phyloP scores from a whole-genome alignment of 768 basidiomycete genomes.

The Amyloporia xantha region DNA sequence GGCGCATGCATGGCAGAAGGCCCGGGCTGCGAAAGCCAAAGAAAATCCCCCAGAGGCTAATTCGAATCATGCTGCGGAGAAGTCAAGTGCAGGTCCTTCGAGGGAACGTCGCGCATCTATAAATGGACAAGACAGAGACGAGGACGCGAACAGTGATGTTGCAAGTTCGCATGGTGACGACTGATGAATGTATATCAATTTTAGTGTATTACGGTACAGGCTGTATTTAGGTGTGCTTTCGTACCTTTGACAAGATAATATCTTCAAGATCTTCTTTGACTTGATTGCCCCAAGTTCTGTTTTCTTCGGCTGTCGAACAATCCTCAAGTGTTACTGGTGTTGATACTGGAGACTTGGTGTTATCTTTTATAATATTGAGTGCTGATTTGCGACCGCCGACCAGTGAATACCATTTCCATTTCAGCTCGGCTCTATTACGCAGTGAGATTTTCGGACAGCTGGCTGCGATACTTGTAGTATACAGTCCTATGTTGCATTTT shows the following conservation, averaged over 20 bases:
- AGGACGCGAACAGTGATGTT: constrained; percentile 41
- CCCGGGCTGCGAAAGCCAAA: constrained; percentile 36
- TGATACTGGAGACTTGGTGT: too few relatives aligned
- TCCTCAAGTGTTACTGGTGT: too few relatives aligned
- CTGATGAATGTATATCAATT: neutral
- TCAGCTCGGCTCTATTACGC: too few relatives aligned
- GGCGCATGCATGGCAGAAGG: constrained; percentile 84
- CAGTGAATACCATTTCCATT: too few relatives aligned
- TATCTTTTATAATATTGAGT: too few relatives aligned
- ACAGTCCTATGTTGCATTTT: neutral
- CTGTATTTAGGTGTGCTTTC: neutral
- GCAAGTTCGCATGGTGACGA: constrained; percentile 47
- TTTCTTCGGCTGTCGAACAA: too few relatives aligned
- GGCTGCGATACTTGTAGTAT: neutral
- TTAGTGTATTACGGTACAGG: too few relatives aligned
- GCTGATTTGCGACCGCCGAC: too few relatives aligned
- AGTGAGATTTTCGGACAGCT: neutral
- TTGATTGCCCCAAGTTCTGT: too few relatives aligned
- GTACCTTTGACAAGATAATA: neutral
- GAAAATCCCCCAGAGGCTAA: constrained; percentile 7
- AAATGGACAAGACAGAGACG: constrained; percentile 20
- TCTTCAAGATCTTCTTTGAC: too few relatives aligned
- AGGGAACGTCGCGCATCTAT: neutral
- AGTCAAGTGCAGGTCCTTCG: constrained; percentile 18
- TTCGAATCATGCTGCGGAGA: constrained; percentile 12